Base-by-base conservation (phyloP, 2,329 filamentous ascomycete genomes). In the Camillea tinctor region DNA sequence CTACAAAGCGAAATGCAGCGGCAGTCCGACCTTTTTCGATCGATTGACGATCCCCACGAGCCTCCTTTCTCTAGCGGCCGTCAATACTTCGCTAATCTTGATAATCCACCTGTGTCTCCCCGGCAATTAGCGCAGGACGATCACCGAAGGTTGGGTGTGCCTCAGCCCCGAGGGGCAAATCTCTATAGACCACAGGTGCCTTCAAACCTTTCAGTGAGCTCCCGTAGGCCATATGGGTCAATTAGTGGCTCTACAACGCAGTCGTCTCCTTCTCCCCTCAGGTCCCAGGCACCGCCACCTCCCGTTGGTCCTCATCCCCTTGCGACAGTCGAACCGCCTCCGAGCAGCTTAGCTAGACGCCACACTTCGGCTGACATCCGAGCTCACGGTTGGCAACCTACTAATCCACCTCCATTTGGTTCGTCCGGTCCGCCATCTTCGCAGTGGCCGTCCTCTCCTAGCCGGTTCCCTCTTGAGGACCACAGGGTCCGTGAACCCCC, bases 291-390 rank as follows among this genome's bases (percentile, higher is more conserved):
- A 15, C 84, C 88, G 11, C 85, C 87, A 15, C 85, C 87, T n/a
- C 88, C 88, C 13, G 75, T 78, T 48, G 71, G 73, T 19, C 75
- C 80, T 70, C 90, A 91, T 71, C 88, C 88, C 36, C 80, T 88
- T 20, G 84, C 88, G 19, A 80, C 85, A 59, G 81, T 86, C 30
- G 82, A 88, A 67, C 81, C 84, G 23, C 84, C 86, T 36, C 86
- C 88, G 40, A 84, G 86, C 59, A 93, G 87, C 69, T 81, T 97
- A 52, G 85, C 88, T 51, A 88, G 94, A 64, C 87, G 94, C 62
- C 95, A 99, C 76, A 99, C 95, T 1, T 94, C 93, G 48, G 95
- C 95, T 60, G 95, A 99, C 73, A 98, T 99, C 68, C 89, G 95
- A 56, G 89, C 93, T 68, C 90, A 93, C 72, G 92, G 90, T 44